Evolutionary conservation across 2,329 filamentous ascomycete genomes (phyloP), one percentile per base, ranked within the genome.

Genomic region (Claviceps maximensis): DNA sequence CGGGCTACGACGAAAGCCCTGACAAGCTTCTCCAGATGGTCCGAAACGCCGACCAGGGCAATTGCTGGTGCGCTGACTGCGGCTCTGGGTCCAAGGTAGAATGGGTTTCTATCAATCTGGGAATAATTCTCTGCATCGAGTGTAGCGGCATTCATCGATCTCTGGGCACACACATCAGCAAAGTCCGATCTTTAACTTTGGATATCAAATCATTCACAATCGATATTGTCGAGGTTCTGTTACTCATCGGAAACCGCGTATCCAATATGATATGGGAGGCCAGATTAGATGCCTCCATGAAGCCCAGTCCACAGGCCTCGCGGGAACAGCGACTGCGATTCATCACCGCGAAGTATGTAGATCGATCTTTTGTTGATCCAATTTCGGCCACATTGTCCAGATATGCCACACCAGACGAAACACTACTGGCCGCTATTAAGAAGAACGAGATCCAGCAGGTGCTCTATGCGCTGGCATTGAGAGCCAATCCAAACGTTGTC

Each of bases 251-350:
- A 57, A 98, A 98, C 66, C 82, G 90, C 50, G 83, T 96, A 50
- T 93, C 90, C 61, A 98, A 98, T 69, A 91, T 91, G 84, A 78
- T 98, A 21, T 98, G 90, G 89, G 93, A 98, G 71, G 84, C 89
- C 15, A 87, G 74, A 56, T 75, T 97, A 25, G 89, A 96, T 55
- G 77, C 78, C 25, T 72, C 77, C 6, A 63, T 79, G 47, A 97
- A 95, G 65, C 89, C 89, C 4, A 73, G 75, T 0, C 78, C 88
- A 0, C 82, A 84, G 60, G 88, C 90, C 25, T 90, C 83, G 6
- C 82, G 93, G 42, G 93, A 98, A 66, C 88, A 95, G 67, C 82
- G 93, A 23, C 74, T 97, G n/a, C 86, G 80, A 60, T 98, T 96
- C 67, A 97, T 98, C 67, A 97, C 89, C 0, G 78, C 86, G 53